Evolutionary conservation across 352 stramenopile species (phyloP).

Genomic region (Phytopythium helicoides): DNA sequence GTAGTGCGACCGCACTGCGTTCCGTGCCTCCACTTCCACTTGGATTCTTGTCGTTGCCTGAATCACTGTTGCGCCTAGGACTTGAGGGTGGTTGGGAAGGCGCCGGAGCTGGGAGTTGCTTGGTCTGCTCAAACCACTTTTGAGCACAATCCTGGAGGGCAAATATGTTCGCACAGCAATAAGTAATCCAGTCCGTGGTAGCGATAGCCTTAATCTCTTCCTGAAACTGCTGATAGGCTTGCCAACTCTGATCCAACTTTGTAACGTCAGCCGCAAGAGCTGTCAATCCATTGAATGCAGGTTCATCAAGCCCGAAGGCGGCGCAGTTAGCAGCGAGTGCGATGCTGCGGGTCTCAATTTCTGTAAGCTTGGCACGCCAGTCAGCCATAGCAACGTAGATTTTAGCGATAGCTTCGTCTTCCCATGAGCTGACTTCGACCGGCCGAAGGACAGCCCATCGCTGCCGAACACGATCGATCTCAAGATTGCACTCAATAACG

Average conservation of each 20-base stretch:
- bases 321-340: slow-evolving; percentile 81
- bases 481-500: slow-evolving; percentile 85
- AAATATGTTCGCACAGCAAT: slow-evolving; percentile 90
- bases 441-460: slow-evolving; percentile 89
- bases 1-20: slow-evolving; percentile 63
- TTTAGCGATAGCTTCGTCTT: slow-evolving; percentile 59
- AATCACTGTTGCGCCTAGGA: slow-evolving; percentile 1
- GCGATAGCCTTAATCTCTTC: slow-evolving; percentile 70
- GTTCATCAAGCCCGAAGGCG: slow-evolving; percentile 85
- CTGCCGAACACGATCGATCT: slow-evolving; percentile 90
- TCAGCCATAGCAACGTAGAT: slow-evolving; percentile 85
- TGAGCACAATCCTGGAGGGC: slow-evolving; percentile 89
- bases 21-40: slow-evolving; percentile 21
- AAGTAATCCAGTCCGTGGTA: slow-evolving; percentile 92
- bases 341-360: slow-evolving; percentile 52
- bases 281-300: slow-evolving; percentile 80
- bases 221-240: slow-evolving; percentile 85
- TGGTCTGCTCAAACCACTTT: slow-evolving; percentile 89
- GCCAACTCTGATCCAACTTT: slow-evolving; percentile 76
- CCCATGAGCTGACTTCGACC: slow-evolving; percentile 78
- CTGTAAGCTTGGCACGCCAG: slow-evolving; percentile 80
- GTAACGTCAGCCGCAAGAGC: slow-evolving; percentile 75
- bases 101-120: slow-evolving; percentile 24
- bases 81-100: slow-evolving; percentile 1
- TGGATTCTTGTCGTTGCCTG: too few relatives aligned